Evolutionary conservation across 2,329 filamentous ascomycete genomes (phyloP), one percentile per base, ranked within the genome.

Genomic region (Dactylella cylindrospora): DNA sequence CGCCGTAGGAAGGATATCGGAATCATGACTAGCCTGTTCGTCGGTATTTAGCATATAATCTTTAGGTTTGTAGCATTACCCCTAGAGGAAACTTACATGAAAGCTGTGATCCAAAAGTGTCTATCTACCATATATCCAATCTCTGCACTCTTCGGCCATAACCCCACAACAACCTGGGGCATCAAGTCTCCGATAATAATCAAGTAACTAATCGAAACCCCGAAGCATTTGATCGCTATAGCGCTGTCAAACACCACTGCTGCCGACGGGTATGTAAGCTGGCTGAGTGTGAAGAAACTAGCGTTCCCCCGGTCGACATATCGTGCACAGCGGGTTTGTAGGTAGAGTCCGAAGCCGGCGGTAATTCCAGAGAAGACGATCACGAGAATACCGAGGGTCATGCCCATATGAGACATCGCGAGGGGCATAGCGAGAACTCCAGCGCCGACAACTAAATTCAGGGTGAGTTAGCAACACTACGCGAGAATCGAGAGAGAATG

Each of bases 111-210:
- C 93, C 93, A 98, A 72, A 98, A 98, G 71, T 93, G 86, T 44
- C 93, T 82, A 71, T 97, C 90, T 35, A 91, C 79, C 65, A 97
- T 75, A 70, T 91, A 97, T 1, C 83, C 80, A 36, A 85, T 76
- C 2, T 81, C 78, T 13, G 79, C 80, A 15, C 81, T 80, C 43
- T 77, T 76, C 40, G 80, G 79, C 64, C 83, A 81, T 73, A 98
- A 91, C 3, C 90, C 93, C 62, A 83, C 76, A 19, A 93, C 84
- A 7, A 98, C 93, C 31, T 90, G 91, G 0, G 93, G 93, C 93
- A 98, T 98, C 65, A 98, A 77, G 72, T 98, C 93, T 44, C 93
- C 93, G 68, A 98, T 97, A 70, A 98, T 97, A 70, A 98, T 98
- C 69, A 98, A 81, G 75, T 98, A 98, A 29, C 61, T 59, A 15